Base-by-base conservation (phyloP, 768 basidiomycete species). In the Erythrobasidium yunnanense region DNA sequence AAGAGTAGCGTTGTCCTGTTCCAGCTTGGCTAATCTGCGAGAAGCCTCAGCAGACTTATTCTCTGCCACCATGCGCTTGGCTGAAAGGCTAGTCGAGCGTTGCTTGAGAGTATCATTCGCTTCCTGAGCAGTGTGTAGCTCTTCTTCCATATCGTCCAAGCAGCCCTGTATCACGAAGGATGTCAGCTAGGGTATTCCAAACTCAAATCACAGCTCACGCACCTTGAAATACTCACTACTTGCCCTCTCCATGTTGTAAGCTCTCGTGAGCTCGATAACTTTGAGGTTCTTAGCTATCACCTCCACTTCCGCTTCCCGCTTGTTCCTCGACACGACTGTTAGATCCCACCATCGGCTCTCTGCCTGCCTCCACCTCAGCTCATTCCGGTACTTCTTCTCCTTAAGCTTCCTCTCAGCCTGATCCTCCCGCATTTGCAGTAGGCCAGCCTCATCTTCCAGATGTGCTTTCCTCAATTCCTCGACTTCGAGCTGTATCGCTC, bases 321-420 rank as follows among this genome's bases (percentile, higher is more conserved):
- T 42, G 11, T n/a, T 42, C 38, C n/a, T 42, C 11, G 11, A 11
- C 11, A 11, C 38, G 11, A 11, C 38, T n/a, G n/a, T n/a, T n/a
- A 42, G 27, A 15, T 58, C 56, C 20, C 35, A 29, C 23, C 45
- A 58, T 18, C 23, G 42, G 38, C 56, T 27, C 45, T 58, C 56
- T 58, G 34, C 56, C 4, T 45, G 11, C 20, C 56, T 7, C 4
- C 42, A 45, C 22, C 45, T 23, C 13, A 58, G n/a, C 27, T 58
- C 56, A 8, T 58, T 33, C 38, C 56, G 2, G 8, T 45, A 47
- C 33, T 58, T 58, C 18, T 42, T 7, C 42, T 58, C 34, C 56
- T 42, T 42, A 7, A 34, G 45, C 45, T 58, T 58, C 11, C 23
- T 22, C 22, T 58, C 29, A 27, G 22, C 56, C 11, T 11, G 38